Conservation (phyloP, 805 yeast species). For the Pichia phayaonensis region DNA sequence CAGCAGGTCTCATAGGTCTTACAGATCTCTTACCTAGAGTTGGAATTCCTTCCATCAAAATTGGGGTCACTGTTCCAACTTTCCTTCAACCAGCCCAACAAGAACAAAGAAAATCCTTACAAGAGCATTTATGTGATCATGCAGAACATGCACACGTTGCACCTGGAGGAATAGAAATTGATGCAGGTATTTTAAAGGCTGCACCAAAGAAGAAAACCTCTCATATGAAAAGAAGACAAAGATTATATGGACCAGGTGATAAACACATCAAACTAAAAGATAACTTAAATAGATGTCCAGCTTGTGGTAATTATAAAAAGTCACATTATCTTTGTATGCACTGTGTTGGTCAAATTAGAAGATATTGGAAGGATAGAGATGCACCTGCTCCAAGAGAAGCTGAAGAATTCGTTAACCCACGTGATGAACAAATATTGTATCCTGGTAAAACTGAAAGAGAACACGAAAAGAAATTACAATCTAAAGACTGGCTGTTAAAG, state of each 20-base stretch:
- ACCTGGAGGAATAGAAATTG: constrained; percentile 36
- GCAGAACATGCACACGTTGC: constrained; percentile 30
- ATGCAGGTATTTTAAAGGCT: constrained; percentile 73
- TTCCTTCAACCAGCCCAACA: constrained; percentile 11
- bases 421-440: constrained; percentile 59
- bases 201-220: constrained; percentile 94
- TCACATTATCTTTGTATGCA: constrained; percentile 89
- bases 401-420: constrained; percentile 42
- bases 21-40: constrained; percentile 13
- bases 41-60: constrained; percentile 14
- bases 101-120: constrained; percentile 6
- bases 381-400: constrained; percentile 23
- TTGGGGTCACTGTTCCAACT: constrained; percentile 16
- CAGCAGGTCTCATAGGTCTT: constrained; percentile 11
- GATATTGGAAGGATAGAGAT: constrained; percentile 48
- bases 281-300: constrained; percentile 84
- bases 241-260: constrained; percentile 73
- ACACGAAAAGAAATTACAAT: constrained; percentile 39
- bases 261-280: constrained; percentile 72
- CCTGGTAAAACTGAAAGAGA: constrained; percentile 58
- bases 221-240: constrained; percentile 75
- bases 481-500: constrained; percentile 47
- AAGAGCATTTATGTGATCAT: constrained; percentile 16
- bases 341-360: constrained; percentile 77
- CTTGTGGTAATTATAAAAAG: constrained; percentile 89